phyloP scores from a whole-genome alignment of 306 rosid genomes.

The Prunus mira region DNA sequence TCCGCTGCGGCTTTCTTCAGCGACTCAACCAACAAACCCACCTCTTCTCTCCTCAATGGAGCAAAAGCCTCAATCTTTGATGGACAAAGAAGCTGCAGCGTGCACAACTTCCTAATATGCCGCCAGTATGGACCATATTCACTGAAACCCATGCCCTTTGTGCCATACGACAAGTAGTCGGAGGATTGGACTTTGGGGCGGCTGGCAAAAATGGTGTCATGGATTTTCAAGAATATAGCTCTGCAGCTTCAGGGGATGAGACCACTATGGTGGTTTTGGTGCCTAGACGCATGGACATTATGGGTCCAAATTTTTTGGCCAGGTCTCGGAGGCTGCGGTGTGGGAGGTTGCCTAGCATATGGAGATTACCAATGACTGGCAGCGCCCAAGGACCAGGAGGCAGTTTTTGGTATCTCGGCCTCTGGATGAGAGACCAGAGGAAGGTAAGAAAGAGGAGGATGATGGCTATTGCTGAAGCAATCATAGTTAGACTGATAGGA shows the following conservation, averaged over 20 bases:
- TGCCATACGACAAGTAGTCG: constrained; percentile 15
- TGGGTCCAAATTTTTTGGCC: constrained; percentile 38
- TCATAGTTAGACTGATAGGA: not conserved
- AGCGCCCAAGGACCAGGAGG: constrained; percentile 8
- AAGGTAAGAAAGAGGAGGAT: not conserved
- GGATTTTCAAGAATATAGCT: not conserved
- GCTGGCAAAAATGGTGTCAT: not conserved
- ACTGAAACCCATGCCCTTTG: constrained; percentile 16
- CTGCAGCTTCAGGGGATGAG: constrained; percentile 7
- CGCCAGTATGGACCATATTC: constrained; percentile 32
- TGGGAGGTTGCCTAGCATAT: constrained; percentile 7
- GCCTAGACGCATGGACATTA: constrained; percentile 41
- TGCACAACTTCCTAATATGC: constrained; percentile 28
- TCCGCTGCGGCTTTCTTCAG: constrained; percentile 5
- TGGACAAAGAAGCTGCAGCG: constrained; percentile 10
- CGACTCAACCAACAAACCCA: not conserved
- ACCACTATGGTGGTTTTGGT: constrained; percentile 27
- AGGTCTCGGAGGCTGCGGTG: constrained; percentile 29
- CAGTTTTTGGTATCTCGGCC: not conserved
- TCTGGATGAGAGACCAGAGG: not conserved
- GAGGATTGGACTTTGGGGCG: constrained; percentile 1
- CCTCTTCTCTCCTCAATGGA: not conserved
- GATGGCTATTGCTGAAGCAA: not conserved
- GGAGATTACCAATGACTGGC: not conserved
- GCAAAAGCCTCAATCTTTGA: not conserved